phyloP scores from a whole-genome alignment of 2,329 filamentous ascomycete genomes.

The Fusarium metavorans region DNA sequence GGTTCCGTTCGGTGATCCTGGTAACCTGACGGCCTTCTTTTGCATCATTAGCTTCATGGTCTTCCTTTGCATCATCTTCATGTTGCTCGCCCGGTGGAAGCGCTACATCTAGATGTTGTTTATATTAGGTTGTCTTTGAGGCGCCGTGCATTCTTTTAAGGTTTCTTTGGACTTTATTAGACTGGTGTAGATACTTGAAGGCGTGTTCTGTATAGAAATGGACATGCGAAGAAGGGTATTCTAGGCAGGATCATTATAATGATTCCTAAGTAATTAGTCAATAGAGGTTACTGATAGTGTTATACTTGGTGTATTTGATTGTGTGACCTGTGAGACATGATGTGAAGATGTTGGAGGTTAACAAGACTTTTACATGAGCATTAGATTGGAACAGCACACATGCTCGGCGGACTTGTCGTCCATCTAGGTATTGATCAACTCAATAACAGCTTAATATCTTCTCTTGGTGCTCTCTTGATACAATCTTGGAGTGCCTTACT shows the following conservation, averaged over 20 bases:
- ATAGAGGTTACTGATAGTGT: constrained; percentile 13
- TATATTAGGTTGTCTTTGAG: not conserved
- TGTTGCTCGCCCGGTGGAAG: constrained; percentile 60
- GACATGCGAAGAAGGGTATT: constrained; percentile 8
- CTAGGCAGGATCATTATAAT: constrained; percentile 14
- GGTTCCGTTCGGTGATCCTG: constrained; percentile 72
- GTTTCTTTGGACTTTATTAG: constrained; percentile 30
- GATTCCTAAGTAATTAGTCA: constrained; percentile 16
- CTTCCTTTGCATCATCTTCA: constrained; percentile 60
- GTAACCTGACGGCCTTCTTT: constrained; percentile 58
- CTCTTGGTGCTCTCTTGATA: not conserved
- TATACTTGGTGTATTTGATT: not conserved
- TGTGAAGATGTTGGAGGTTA: not conserved
- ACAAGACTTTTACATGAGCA: not conserved
- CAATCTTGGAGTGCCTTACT: not conserved
- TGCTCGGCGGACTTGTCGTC: not conserved
- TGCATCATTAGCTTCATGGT: constrained; percentile 58
- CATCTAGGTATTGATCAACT: not conserved
- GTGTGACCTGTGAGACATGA: not conserved
- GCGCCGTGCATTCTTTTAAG: constrained; percentile 11
- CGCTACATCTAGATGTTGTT: constrained; percentile 57
- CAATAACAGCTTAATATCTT: not conserved
- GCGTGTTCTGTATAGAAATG: constrained; percentile 24
- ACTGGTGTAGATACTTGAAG: constrained; percentile 23
- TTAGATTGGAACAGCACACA: not conserved